Base-by-base conservation (phyloP, 768 basidiomycete species). In the Hortiboletus campestris region DNA sequence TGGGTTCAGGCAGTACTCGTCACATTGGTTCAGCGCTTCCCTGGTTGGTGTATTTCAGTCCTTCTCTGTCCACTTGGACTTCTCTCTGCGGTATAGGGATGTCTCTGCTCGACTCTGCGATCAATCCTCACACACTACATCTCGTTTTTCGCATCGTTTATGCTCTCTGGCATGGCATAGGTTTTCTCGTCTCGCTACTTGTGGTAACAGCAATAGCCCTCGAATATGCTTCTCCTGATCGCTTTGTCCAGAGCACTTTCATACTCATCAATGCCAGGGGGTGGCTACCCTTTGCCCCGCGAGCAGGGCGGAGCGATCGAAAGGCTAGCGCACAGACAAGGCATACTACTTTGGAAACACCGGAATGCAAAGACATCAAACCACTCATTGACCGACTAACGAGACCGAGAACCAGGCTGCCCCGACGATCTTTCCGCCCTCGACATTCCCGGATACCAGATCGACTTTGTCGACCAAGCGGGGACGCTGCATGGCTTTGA, bases 391-490 rank as follows among this genome's bases (percentile, higher is more conserved):
- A 58, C n/a, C 46, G 29, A 51, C 42, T 28, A 3, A 45, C 14
- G 32, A 58, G 56, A 53, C 38, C 46, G 6, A 50, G 46, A 28
- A 17, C 25, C 9, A 45, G 53, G 40, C 20, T 47, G 17, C 11
- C 51, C 32, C 56, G 43, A 43, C 64, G 45, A 47, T 32, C 57
- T 13, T 32, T 60, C 47, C 62, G 65, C 25, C 63, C 55, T 54
- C 74, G 75, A 43, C 62, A 73, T 35, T 81, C 80, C 39, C 76
- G 79, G 13, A 80, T 81, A 57, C 79, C 80, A 16, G 79, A 80
- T 52, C 69, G 78, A 60, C 72, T 81, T 35, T 79, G 73, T 64
- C 69, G 62, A 13, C 34, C 65, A 35, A 49, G 43, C 31, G 56
- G 56, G 29, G 60, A 67, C 20, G 29, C 42, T 25, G 29, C 32